Evolutionary conservation across 192 early-diverging fungal genomes (phyloP), one percentile per base, ranked within the genome.

Genomic region (Phycomyces nitens): DNA sequence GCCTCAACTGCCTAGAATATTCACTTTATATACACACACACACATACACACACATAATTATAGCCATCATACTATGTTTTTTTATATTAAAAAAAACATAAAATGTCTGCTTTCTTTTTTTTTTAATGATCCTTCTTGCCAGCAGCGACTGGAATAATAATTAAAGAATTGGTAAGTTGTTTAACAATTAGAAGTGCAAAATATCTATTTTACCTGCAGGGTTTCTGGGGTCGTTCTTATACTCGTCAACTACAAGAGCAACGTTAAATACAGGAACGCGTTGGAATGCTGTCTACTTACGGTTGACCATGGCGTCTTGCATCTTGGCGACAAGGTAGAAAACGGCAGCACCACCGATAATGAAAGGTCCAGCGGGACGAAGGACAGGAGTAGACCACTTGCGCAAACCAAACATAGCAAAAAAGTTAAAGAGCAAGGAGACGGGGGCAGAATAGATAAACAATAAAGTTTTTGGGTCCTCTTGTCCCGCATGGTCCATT

Each of bases 161-260:
- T 14, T 39, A 43, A 44, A 4, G 10, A 20, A 34, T 27, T 22
- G 14, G 34, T 56, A 60, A 20, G 51, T 53, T 22, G 56, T 24
- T 20, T n/a, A 20, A 20, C 11, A 11, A 6, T 29, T 5, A n/a
- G n/a, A 14, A 59, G 18, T 0, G n/a, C 11, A n/a, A 18, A 34
- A 24, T 49, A 20, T 51, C 38, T 14, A 75, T 75, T n/a, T 70
- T 79, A 82, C 80, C 66, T 58, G 74, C 65, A 62, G 80, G 80
- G 75, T 82, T 82, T 72, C 78, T 76, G 51, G 78, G 77, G 57
- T 82, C 80, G 73, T 79, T 77, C 73, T 71, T 82, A 73, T 74
- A 82, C 11, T 59, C 18, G 3, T 79, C 77, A 66, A 59, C 80
- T 82, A 73, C n/a, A 22, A 50, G 34, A 49, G 18, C 56, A 59